phyloP scores from a whole-genome alignment of 2,329 filamentous ascomycete species.

The Alternaria ethzedia region DNA sequence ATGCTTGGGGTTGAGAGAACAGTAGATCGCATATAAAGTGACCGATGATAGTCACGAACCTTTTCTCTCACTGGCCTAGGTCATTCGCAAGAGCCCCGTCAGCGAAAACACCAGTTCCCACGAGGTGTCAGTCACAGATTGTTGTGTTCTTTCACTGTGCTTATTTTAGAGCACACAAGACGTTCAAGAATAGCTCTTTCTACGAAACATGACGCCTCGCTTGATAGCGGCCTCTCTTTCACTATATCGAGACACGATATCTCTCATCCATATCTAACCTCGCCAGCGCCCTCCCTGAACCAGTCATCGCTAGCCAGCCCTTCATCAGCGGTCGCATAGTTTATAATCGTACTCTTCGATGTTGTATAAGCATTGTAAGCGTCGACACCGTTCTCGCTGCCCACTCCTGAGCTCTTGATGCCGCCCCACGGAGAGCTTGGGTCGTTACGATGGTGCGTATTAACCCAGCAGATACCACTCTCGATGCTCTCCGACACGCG shows the following conservation, averaged over 20 bases:
- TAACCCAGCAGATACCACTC: conserved; percentile 57
- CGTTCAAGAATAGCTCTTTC: neutral
- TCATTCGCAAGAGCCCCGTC: neutral
- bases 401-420: conserved; percentile 66
- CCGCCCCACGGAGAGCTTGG: conserved; percentile 75
- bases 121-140: neutral
- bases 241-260: neutral
- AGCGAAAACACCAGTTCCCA: neutral
- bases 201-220: neutral
- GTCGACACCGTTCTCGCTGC: conserved; percentile 73
- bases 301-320: conserved; percentile 65
- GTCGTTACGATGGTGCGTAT: conserved; percentile 72
- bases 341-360: conserved; percentile 72
- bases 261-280: conserved; percentile 64
- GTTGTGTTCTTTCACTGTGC: neutral
- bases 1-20: neutral
- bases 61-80: neutral
- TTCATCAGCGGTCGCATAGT: conserved; percentile 67
- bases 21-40: neutral
- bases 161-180: neutral
- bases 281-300: conserved; percentile 65
- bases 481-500: conserved; percentile 56
- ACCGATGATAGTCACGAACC: neutral
- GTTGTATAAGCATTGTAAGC: conserved; percentile 54
- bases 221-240: neutral